Conservation (phyloP, 1,139 yeast genomes). For the Geotrichum carabidarum region DNA sequence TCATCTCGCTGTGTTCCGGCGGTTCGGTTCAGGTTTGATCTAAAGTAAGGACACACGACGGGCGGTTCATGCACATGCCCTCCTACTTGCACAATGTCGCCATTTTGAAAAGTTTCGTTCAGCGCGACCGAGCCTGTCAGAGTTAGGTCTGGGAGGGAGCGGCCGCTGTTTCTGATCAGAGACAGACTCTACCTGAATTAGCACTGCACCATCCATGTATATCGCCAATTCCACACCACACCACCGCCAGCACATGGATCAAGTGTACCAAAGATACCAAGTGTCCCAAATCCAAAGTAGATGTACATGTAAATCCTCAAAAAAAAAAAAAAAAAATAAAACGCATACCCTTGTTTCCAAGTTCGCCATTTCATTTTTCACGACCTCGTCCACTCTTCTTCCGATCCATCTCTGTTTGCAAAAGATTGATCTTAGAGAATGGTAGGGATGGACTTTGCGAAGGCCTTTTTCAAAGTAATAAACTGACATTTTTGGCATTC, state of each 20-base stretch:
- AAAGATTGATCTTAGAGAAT: conserved; percentile 1
- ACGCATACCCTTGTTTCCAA: too few relatives aligned
- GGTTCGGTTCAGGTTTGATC: neutral
- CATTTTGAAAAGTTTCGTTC: neutral
- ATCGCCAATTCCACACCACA: too few relatives aligned
- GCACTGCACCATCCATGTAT: too few relatives aligned
- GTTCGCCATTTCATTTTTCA: too few relatives aligned
- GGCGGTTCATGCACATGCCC: conserved; percentile 21
- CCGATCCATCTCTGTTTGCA: conserved; percentile 18
- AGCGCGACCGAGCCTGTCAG: neutral
- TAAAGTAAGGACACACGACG: neutral
- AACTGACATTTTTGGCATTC: neutral
- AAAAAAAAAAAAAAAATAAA: too few relatives aligned
- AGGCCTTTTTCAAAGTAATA: conserved; percentile 16
- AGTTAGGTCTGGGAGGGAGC: neutral
- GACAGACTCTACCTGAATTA: too few relatives aligned
- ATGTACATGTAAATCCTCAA: too few relatives aligned
- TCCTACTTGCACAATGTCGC: conserved; percentile 3
- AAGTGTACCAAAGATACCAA: too few relatives aligned
- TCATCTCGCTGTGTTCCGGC: too few relatives aligned
- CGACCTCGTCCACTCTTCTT: conserved; percentile 9
- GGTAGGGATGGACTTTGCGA: conserved; percentile 16
- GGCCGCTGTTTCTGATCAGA: neutral
- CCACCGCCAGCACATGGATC: too few relatives aligned
- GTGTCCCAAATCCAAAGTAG: too few relatives aligned